phyloP scores from a whole-genome alignment of 2,329 filamentous ascomycete genomes.

The Camillea tinctor region DNA sequence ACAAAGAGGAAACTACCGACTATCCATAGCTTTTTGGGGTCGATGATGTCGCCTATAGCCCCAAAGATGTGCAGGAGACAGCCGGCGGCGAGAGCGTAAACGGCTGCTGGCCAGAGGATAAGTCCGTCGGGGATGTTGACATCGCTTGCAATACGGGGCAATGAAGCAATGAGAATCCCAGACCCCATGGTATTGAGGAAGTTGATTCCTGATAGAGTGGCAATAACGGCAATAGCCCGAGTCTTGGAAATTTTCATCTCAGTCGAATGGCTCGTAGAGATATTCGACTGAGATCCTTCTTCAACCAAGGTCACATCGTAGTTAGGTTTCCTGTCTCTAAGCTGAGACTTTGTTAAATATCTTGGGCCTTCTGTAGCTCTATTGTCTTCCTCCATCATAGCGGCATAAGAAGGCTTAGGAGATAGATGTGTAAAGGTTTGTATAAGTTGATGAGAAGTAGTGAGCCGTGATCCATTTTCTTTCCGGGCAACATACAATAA shows the following conservation, averaged over 20 bases:
- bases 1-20: slow-evolving; percentile 11
- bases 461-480: background rate
- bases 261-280: background rate
- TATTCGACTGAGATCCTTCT: background rate
- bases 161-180: slow-evolving; percentile 36
- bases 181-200: slow-evolving; percentile 39
- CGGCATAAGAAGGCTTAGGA: background rate
- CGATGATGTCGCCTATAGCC: slow-evolving; percentile 20
- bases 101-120: slow-evolving; percentile 26
- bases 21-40: slow-evolving; percentile 10
- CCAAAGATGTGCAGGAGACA: slow-evolving; percentile 18
- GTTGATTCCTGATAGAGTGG: slow-evolving; percentile 34
- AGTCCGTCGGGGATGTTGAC: slow-evolving; percentile 30
- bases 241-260: slow-evolving; percentile 23
- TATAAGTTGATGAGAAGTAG: background rate
- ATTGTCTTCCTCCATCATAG: background rate
- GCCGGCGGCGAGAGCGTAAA: slow-evolving; percentile 14
- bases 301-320: background rate
- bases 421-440: background rate
- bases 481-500: background rate
- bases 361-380: background rate
- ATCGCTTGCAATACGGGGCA: slow-evolving; percentile 38
- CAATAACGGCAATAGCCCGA: slow-evolving; percentile 30
- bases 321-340: background rate
- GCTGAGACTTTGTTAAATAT: background rate